A percentile compares a stretch with the other conserved stretches of the same genome.
phyloP scores from a whole-genome alignment of 2,329 filamentous ascomycete species.

The Fusarium drepaniforme region DNA sequence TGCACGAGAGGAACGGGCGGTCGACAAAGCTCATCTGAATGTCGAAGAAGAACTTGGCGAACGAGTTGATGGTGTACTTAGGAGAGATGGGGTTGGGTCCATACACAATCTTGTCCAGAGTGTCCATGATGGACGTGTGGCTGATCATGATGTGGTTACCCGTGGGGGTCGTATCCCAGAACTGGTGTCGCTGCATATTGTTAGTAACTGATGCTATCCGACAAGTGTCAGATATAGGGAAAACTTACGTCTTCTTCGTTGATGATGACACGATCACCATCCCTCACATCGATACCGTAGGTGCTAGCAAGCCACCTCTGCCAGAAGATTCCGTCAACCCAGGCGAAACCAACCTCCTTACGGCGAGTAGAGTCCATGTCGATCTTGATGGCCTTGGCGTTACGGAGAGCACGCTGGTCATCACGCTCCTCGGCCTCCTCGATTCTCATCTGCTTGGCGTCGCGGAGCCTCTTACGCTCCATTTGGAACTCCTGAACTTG shows the following conservation, averaged over 20 bases:
- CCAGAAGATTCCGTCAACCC: constrained; percentile 98
- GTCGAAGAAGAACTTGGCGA: constrained; percentile 80
- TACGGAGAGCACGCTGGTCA: constrained; percentile 86
- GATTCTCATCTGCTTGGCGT: constrained; percentile 94
- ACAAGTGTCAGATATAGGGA: background rate
- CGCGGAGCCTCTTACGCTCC: constrained; percentile 91
- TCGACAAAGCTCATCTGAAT: constrained; percentile 69
- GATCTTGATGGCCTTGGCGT: constrained; percentile 91
- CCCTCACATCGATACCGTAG: constrained; percentile 88
- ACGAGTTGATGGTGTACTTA: constrained; percentile 80
- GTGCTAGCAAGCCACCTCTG: constrained; percentile 96
- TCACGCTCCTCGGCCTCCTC: constrained; percentile 96
- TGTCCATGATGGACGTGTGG: constrained; percentile 91
- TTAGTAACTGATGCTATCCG: constrained; percentile 46
- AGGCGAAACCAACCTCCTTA: constrained; percentile 94
- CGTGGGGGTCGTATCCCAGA: constrained; percentile 93
- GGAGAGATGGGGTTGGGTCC: constrained; percentile 78
- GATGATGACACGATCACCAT: constrained; percentile 93
- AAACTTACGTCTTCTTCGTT: constrained; percentile 93
- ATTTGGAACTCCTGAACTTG: constrained; percentile 92
- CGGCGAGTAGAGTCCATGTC: constrained; percentile 89
- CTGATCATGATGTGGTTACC: constrained; percentile 92
- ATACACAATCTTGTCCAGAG: constrained; percentile 77
- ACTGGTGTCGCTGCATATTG: constrained; percentile 79
- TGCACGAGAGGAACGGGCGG: constrained; percentile 70